phyloP scores from a whole-genome alignment of 192 early-diverging fungal species.

The Oehlia diaphana region DNA sequence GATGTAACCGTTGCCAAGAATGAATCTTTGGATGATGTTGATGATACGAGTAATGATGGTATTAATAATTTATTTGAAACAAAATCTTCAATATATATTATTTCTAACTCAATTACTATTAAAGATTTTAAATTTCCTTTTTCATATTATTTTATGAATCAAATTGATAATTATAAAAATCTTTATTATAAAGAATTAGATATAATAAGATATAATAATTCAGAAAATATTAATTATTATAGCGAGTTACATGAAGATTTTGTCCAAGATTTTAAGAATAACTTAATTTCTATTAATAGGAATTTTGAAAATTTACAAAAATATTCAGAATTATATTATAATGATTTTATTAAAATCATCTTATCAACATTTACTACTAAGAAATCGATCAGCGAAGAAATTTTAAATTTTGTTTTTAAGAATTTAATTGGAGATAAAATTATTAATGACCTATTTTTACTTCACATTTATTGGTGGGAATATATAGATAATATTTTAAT shows the following conservation, averaged over 20 bases:
- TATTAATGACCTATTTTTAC: background rate
- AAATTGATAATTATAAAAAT: background rate
- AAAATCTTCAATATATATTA: background rate
- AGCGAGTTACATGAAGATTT: too few relatives aligned
- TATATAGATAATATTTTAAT: background rate
- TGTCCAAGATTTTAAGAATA: background rate
- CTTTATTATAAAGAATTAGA: background rate
- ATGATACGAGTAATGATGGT: background rate
- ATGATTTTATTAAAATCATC: background rate
- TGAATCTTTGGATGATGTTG: background rate
- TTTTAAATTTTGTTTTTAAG: background rate
- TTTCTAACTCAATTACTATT: background rate
- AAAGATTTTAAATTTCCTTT: background rate
- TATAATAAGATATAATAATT: background rate
- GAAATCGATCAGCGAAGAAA: background rate
- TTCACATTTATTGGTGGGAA: background rate
- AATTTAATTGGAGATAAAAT: background rate
- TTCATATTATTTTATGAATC: background rate
- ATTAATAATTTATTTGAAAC: background rate
- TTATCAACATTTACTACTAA: background rate
- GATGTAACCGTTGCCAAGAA: too few relatives aligned
- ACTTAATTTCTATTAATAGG: background rate
- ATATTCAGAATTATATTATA: background rate
- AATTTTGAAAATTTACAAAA: background rate
- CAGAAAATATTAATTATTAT: background rate